Evolutionary conservation across 768 basidiomycete genomes (phyloP).

Genomic region (Rhodosporidiobolus odoratus): DNA sequence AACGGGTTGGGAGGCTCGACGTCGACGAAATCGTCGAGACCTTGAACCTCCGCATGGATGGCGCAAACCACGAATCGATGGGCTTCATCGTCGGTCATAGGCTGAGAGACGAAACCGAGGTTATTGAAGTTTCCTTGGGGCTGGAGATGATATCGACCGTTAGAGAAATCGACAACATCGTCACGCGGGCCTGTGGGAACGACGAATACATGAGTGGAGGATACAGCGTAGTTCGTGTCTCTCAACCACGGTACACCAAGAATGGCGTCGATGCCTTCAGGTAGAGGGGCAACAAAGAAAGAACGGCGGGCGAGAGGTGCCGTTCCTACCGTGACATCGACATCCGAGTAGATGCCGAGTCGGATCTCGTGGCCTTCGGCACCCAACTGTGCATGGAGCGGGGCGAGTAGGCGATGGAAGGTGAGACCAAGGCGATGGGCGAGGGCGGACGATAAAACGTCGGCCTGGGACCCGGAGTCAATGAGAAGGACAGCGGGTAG

Average conservation of each 20-base stretch:
- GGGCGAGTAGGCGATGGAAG: background rate
- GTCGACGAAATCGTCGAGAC: background rate
- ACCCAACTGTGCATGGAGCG: constrained; percentile 1
- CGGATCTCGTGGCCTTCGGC: constrained; percentile 1
- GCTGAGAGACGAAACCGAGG: background rate
- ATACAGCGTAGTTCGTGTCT: background rate
- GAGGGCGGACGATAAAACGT: background rate
- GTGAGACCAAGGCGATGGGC: background rate
- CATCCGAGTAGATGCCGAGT: background rate
- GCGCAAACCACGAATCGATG: background rate
- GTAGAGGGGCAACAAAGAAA: constrained; percentile 6
- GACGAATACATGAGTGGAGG: background rate
- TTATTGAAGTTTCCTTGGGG: background rate
- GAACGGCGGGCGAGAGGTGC: background rate
- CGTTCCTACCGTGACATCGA: background rate
- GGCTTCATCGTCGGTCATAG: background rate
- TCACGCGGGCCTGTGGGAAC: background rate
- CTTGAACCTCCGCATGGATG: background rate
- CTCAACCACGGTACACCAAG: constrained; percentile 13
- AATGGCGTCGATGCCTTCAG: constrained; percentile 9
- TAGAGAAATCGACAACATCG: background rate
- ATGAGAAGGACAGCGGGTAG: background rate
- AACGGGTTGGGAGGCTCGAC: constrained; percentile 17
- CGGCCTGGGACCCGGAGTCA: constrained; percentile 9
- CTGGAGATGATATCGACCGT: background rate